phyloP scores from a whole-genome alignment of 2,329 filamentous ascomycete genomes.

The Lecanoromycetidae sp. region DNA sequence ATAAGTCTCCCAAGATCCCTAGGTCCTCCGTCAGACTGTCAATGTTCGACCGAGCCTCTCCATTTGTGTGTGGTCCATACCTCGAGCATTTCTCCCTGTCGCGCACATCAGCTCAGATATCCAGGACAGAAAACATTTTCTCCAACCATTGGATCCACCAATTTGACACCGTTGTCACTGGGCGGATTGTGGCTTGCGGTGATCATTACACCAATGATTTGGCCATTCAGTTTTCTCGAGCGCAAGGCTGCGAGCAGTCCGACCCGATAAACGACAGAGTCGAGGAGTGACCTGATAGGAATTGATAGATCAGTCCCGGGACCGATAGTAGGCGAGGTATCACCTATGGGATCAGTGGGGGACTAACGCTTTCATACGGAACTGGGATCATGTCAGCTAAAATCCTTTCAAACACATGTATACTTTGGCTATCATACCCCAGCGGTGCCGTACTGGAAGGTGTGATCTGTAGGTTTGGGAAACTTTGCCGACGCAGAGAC shows the following conservation, averaged over 20 bases:
- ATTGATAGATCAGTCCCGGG: neutral
- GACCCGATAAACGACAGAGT: slow-evolving; percentile 85
- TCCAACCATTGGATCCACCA: slow-evolving; percentile 77
- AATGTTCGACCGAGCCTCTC: slow-evolving; percentile 1
- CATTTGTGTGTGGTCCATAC: slow-evolving; percentile 33
- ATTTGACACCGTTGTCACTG: slow-evolving; percentile 82
- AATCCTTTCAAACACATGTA: neutral
- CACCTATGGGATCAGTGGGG: neutral
- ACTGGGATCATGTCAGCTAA: slow-evolving; percentile 32
- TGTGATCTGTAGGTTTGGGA: slow-evolving; percentile 36
- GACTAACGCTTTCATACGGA: slow-evolving; percentile 57
- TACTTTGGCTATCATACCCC: slow-evolving; percentile 37
- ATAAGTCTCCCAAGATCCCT: slow-evolving; percentile 77
- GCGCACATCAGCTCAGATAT: slow-evolving; percentile 12
- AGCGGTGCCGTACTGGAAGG: slow-evolving; percentile 49
- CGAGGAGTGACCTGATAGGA: slow-evolving; percentile 55
- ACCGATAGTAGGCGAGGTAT: neutral
- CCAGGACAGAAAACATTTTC: neutral
- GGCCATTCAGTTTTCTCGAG: slow-evolving; percentile 77
- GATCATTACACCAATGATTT: slow-evolving; percentile 93
- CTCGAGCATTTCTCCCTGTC: slow-evolving; percentile 84
- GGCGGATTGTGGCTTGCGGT: slow-evolving; percentile 89
- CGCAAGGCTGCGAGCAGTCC: slow-evolving; percentile 79
- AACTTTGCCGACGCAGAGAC: slow-evolving; percentile 37
- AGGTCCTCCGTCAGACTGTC: slow-evolving; percentile 20